Conservation (phyloP, 768 basidiomycete species). For the Lactarius quietus region DNA sequence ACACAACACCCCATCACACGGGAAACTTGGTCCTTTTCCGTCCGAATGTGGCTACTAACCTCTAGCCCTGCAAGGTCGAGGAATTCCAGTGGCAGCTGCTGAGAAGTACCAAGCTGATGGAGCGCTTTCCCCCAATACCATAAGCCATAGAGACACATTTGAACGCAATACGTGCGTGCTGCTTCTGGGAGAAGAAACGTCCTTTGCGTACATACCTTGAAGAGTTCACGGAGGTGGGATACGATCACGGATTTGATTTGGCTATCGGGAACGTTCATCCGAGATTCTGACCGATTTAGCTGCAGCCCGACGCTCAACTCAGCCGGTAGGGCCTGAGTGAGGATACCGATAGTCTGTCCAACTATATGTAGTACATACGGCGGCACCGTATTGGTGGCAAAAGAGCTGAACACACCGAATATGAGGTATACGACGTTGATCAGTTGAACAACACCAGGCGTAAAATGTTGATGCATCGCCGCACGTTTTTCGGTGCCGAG, state of each 20-base stretch:
- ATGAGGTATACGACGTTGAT: neutral
- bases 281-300: neutral
- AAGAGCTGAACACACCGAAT: neutral
- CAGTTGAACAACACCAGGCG: neutral
- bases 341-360: neutral
- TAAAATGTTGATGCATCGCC: no score
- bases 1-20: neutral
- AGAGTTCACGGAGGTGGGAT: neutral
- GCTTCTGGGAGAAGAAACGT: neutral
- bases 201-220: neutral
- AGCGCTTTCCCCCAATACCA: neutral
- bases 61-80: neutral
- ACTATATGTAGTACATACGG: neutral
- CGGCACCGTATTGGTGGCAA: neutral
- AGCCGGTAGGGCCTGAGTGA: neutral
- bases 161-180: neutral
- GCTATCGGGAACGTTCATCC: neutral
- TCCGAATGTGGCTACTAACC: neutral
- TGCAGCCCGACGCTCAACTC: neutral
- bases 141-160: neutral
- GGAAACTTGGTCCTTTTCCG: neutral
- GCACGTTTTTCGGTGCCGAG: no score
- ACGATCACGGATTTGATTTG: neutral
- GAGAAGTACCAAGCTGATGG: neutral
- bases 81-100: neutral